phyloP scores from a whole-genome alignment of 371 early-diverging fungal genomes.

The Rhizopus stolonifer region DNA sequence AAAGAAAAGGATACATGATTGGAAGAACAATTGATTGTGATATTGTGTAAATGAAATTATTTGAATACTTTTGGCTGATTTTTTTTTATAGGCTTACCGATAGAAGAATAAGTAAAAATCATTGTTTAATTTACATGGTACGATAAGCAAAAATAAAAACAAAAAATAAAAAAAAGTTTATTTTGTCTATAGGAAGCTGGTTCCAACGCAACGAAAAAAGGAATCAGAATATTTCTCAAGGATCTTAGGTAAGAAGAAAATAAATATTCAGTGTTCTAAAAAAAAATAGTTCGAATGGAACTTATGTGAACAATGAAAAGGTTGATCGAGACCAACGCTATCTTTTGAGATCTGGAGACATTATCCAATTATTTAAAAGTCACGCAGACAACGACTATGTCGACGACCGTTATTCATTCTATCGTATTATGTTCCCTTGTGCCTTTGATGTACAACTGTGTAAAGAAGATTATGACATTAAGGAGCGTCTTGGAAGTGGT shows the following conservation, averaged over 20 bases:
- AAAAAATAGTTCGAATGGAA: slow-evolving; percentile 71
- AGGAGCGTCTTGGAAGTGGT: slow-evolving; percentile 58
- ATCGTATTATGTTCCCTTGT: slow-evolving; percentile 25
- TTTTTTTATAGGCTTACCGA: slow-evolving; percentile 30
- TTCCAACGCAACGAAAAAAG: slow-evolving; percentile 21
- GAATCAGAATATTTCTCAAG: slow-evolving; percentile 45
- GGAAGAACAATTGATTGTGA: slow-evolving; percentile 70
- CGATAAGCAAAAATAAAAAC: too few relatives aligned
- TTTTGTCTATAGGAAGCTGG: slow-evolving; percentile 51
- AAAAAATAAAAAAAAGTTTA: too few relatives aligned
- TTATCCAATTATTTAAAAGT: slow-evolving; percentile 60
- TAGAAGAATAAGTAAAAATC: slow-evolving; percentile 65
- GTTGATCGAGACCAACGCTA: slow-evolving; percentile 46
- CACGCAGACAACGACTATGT: slow-evolving; percentile 19
- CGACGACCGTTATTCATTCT: slow-evolving; percentile 38
- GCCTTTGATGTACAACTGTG: slow-evolving; percentile 44
- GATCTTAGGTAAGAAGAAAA: slow-evolving; percentile 34
- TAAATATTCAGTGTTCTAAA: neutral
- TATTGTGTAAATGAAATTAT: slow-evolving; percentile 37
- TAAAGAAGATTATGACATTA: slow-evolving; percentile 52
- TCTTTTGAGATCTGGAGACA: slow-evolving; percentile 62
- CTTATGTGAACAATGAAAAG: slow-evolving; percentile 62
- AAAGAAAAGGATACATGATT: slow-evolving; percentile 63
- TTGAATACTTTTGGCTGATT: neutral
- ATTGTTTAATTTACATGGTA: slow-evolving; percentile 73